A percentile compares a stretch with the other conserved stretches of the same genome.
phyloP scores from a whole-genome alignment of 306 rosid species.

The Pyrus betulifolia region DNA sequence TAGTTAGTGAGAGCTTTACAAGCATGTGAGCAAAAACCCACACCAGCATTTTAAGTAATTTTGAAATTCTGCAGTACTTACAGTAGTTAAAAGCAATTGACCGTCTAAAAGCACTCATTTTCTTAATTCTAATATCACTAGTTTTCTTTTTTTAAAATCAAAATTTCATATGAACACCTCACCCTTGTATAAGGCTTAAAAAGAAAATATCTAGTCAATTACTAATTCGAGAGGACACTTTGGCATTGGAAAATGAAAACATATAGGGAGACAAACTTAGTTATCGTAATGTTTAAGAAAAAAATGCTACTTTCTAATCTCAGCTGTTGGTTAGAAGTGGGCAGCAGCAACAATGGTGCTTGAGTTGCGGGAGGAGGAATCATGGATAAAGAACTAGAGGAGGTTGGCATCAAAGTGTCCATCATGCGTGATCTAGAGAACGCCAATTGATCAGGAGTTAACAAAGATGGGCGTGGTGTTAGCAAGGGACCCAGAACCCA shows the following conservation, averaged over 20 bases:
- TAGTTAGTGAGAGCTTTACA: not conserved
- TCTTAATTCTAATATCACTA: too few relatives aligned
- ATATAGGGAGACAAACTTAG: not conserved
- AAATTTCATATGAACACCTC: not conserved
- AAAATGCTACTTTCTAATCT: slow-evolving; percentile 14
- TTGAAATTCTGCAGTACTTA: not conserved
- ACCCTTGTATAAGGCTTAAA: too few relatives aligned
- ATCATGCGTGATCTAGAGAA: slow-evolving; percentile 21
- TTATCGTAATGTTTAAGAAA: not conserved
- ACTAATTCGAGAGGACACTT: too few relatives aligned
- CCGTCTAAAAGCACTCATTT: not conserved
- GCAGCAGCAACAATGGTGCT: slow-evolving; percentile 51
- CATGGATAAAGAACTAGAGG: slow-evolving; percentile 27
- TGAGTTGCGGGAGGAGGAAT: slow-evolving; percentile 28
- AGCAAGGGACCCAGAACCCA: slow-evolving; percentile 40
- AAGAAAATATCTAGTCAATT: too few relatives aligned
- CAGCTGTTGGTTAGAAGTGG: slow-evolving; percentile 42
- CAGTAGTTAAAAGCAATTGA: not conserved
- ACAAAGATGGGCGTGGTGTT: slow-evolving; percentile 30
- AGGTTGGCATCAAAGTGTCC: slow-evolving; percentile 12
- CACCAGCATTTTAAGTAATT: not conserved
- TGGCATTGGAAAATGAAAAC: not conserved
- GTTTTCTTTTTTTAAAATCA: not conserved
- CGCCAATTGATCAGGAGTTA: slow-evolving; percentile 32
- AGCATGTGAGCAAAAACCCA: not conserved